Base-by-base conservation (phyloP, 2,329 filamentous ascomycete genomes). In the Neurospora sp. region DNA sequence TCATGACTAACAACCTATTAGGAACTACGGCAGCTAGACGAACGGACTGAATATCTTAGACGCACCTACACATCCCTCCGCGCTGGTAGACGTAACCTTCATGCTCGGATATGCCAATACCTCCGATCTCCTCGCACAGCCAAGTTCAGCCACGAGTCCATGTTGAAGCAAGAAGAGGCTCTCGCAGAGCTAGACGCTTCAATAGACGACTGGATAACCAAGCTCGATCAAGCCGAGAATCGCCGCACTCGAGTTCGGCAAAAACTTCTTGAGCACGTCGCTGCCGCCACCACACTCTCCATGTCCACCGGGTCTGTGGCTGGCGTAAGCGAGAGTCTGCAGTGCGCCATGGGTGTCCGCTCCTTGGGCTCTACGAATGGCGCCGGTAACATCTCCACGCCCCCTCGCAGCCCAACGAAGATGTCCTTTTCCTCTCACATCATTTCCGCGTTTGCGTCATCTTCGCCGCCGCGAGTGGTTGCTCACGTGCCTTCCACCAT, bases 151-250 rank as follows among this genome's bases (percentile, higher is more conserved):
- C 86, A 89, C 72, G 91, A 93, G 72, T 89, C 88, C 23, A 87
- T 95, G 78, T 83, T 94, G 57, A 92, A 91, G 81, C 91, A 94
- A 77, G 91, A 94, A 78, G 91, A 94, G 79, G 90, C 91, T 1
- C 83, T 95, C 11, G 87, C 89, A 1, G 91, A 93, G 78, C 85
- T 95, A 6, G 91, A 95, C 76, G 82, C 85, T 17, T 91, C 89
- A 2, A 94, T 95, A 72, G 92, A 94, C 75, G 91, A 93, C 77
- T 94, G 92, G 89, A 88, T 92, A 67, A 84, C 81, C 74, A 94
- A 94, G 81, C 85, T 94, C n/a, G 92, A 94, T 76, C 86, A 90
- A 72, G 90, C 91, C 10, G 92, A 95, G 79, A 92, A 93, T 77
- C 85, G 92, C 76, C 88, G 91, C 52, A 89, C 88, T 17, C 85